These are phyloP conservation scores for Trichoderma atroviride DNA, from an alignment of 2,329 filamentous ascomycete genomes.

Conservation along the genomic window DNA sequence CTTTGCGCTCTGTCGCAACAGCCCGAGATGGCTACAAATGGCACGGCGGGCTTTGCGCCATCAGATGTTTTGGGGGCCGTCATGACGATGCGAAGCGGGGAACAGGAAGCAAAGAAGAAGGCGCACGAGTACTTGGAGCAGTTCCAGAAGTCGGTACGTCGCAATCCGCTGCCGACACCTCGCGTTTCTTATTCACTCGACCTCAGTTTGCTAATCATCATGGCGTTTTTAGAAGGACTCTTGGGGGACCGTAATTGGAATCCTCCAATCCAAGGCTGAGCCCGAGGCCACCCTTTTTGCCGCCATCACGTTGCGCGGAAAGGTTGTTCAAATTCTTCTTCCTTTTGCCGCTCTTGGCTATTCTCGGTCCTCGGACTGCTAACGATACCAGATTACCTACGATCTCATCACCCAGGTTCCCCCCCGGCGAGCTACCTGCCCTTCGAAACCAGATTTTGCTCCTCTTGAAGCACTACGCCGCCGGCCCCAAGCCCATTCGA, in stretches of 20 bases:
- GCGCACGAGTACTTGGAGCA: conserved; percentile 89
- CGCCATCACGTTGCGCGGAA: conserved; percentile 95
- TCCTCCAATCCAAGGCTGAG: conserved; percentile 80
- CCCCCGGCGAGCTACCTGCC: conserved; percentile 70
- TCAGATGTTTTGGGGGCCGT: conserved; percentile 79
- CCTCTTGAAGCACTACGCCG: conserved; percentile 77
- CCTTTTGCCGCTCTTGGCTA: not conserved
- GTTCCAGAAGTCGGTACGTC: conserved; percentile 92
- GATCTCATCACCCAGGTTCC: conserved; percentile 88
- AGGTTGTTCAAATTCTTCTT: conserved; percentile 59
- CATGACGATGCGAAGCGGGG: conserved; percentile 85
- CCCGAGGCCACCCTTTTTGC: conserved; percentile 91
- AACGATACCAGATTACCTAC: conserved; percentile 77
- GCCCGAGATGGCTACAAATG: conserved; percentile 65
- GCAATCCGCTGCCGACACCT: not conserved
- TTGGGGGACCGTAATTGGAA: conserved; percentile 84
- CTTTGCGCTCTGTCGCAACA: conserved; percentile 24
- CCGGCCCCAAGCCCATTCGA: conserved; percentile 80
- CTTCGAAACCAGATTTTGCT: conserved; percentile 83
- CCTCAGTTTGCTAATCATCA: conserved; percentile 25
- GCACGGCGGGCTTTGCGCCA: conserved; percentile 73
- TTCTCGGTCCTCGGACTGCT: conserved; percentile 8
- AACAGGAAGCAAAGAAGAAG: conserved; percentile 81
- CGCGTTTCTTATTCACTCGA: not conserved
- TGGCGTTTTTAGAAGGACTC: conserved; percentile 71